phyloP scores from a whole-genome alignment of 352 stramenopile species.

The Pilasporangium apinafurcum region DNA sequence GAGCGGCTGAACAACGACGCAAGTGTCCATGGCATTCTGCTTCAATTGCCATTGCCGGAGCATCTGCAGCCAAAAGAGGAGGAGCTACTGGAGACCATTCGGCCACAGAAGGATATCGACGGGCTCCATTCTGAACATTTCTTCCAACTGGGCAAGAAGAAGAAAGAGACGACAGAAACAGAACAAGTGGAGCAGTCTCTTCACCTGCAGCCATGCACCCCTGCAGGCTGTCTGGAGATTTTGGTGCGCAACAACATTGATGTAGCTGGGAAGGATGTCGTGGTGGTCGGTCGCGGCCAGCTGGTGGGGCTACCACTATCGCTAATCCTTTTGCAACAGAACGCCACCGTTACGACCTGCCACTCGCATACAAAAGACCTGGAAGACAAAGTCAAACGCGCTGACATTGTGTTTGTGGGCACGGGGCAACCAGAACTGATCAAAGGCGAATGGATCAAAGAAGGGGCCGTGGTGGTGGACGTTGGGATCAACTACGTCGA shows the following conservation, averaged over 20 bases:
- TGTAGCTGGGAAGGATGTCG: slow-evolving; percentile 93
- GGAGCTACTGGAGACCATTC: slow-evolving; percentile 88
- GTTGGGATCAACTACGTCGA: slow-evolving; percentile 99
- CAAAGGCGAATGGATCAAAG: slow-evolving; percentile 95
- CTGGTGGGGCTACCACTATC: slow-evolving; percentile 97
- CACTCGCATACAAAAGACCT: slow-evolving; percentile 90
- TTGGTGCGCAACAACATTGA: slow-evolving; percentile 68
- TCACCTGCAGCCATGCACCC: slow-evolving; percentile 89
- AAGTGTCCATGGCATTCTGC: slow-evolving; percentile 93
- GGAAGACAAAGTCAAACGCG: slow-evolving; percentile 50
- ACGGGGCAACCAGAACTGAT: slow-evolving; percentile 93
- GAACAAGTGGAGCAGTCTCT: slow-evolving; percentile 15
- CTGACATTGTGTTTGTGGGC: slow-evolving; percentile 97
- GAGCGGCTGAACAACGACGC: slow-evolving; percentile 76
- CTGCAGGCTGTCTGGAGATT: slow-evolving; percentile 74
- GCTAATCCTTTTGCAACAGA: slow-evolving; percentile 91
- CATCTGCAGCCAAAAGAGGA: slow-evolving; percentile 77
- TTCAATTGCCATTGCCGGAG: slow-evolving; percentile 85
- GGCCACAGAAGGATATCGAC: slow-evolving; percentile 96
- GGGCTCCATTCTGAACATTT: slow-evolving; percentile 98
- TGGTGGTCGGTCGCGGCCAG: slow-evolving; percentile 96
- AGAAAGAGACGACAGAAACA: slow-evolving; percentile 1
- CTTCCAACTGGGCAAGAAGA: slow-evolving; percentile 70
- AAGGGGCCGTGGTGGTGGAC: slow-evolving; percentile 96
- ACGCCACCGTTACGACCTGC: slow-evolving; percentile 97